Evolutionary conservation across 2,329 filamentous ascomycete species (phyloP).

Genomic region (Fusarium citri): DNA sequence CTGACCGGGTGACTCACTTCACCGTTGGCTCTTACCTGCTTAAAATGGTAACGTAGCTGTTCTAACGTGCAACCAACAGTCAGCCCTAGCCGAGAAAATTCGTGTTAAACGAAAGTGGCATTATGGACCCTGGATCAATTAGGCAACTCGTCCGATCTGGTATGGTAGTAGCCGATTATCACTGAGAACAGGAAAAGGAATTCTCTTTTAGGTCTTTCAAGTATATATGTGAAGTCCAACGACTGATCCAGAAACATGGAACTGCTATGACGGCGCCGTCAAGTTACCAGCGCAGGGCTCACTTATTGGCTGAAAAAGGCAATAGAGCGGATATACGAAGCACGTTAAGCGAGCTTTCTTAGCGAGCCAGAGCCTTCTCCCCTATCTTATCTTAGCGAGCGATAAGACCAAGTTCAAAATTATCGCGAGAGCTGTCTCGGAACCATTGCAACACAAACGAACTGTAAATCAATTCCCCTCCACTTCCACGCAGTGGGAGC

Average conservation of each 20-base stretch:
- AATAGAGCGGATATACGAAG: no score
- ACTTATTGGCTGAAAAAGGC: no score
- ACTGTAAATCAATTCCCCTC: no score
- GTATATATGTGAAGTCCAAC: fast-evolving
- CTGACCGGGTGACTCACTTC: background rate
- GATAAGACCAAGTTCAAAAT: no score
- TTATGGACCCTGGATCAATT: background rate
- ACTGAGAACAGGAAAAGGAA: fast-evolving
- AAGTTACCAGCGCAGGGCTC: no score
- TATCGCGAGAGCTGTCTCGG: no score
- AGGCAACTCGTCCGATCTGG: no score
- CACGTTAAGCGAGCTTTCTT: fast-evolving
- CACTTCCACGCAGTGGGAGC: fast-evolving
- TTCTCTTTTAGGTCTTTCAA: fast-evolving
- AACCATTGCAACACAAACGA: no score
- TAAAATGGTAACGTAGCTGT: background rate
- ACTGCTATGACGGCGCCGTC: no score
- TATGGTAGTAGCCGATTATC: no score
- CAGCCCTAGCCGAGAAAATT: background rate
- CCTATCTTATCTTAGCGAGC: no score
- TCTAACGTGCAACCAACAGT: background rate
- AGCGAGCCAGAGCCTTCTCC: no score
- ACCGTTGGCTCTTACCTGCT: background rate
- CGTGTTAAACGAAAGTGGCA: background rate
- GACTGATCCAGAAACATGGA: fast-evolving